phyloP scores from a whole-genome alignment of 148 eudicot species.

The Bassia scoparia region DNA sequence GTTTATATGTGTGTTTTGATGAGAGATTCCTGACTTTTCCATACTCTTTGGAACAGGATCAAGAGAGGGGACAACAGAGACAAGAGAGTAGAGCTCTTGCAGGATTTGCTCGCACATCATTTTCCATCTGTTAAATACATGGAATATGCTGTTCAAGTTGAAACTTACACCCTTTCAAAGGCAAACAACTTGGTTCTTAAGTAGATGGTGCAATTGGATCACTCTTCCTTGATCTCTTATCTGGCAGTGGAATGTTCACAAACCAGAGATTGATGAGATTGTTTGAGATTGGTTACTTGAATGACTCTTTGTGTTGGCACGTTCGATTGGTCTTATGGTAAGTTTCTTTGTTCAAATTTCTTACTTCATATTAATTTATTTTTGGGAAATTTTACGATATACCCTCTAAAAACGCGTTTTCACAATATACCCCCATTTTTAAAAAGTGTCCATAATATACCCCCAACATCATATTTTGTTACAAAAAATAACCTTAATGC shows the following conservation, averaged over 20 bases:
- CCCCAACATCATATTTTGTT: too few species aligned
- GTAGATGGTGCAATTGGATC: conserved; percentile 97
- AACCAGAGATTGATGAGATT: conserved; percentile 92
- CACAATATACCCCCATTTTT: too few species aligned
- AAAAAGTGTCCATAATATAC: too few species aligned
- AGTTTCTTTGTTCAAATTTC: conserved; percentile 23
- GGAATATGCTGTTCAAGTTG: conserved; percentile 96
- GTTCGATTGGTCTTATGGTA: conserved; percentile 97
- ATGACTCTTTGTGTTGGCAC: conserved; percentile 89
- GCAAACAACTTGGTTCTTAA: conserved; percentile 89
- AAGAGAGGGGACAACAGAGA: conserved; percentile 98
- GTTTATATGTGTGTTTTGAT: not conserved
- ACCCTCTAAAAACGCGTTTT: too few species aligned
- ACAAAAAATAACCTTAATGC: too few species aligned
- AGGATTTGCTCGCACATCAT: conserved; percentile 71
- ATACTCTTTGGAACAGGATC: conserved; percentile 48
- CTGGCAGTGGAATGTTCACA: conserved; percentile 93
- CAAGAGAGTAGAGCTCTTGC: conserved; percentile 94
- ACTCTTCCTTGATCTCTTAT: conserved; percentile 93
- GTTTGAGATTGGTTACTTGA: conserved; percentile 83
- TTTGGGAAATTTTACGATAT: too few species aligned
- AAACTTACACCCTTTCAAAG: conserved; percentile 93
- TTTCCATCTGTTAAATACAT: conserved; percentile 96
- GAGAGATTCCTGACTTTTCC: conserved; percentile 1
- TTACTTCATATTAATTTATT: too few species aligned